Evolutionary conservation across 352 stramenopile genomes (phyloP).

Genomic region (Aphanomyces stellatus): DNA sequence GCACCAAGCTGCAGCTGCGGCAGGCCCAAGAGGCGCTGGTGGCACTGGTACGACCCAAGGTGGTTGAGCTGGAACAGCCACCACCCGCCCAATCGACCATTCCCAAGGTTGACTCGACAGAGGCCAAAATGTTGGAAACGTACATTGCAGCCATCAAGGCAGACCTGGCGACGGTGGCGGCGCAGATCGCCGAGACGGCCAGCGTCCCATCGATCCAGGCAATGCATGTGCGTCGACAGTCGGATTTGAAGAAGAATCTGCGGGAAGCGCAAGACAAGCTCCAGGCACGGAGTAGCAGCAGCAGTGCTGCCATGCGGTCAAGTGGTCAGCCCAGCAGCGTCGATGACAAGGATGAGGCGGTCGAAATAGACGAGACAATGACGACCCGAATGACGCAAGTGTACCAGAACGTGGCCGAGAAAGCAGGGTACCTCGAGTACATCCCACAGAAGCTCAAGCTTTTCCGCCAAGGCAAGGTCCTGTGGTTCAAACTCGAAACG

Average conservation of each 20-base stretch:
- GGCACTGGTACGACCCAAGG: too few species aligned
- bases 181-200: neutral
- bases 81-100: neutral
- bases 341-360: too few species aligned
- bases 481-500: conserved; percentile 12
- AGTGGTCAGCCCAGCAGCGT: too few species aligned
- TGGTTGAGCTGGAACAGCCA: too few species aligned
- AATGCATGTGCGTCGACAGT: conserved; percentile 3
- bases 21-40: conserved; percentile 6
- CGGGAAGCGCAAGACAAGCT: conserved; percentile 10
- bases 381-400: conserved; percentile 12
- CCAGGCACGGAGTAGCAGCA: conserved; percentile 3
- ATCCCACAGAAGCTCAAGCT: conserved; percentile 6
- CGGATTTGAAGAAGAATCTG: conserved; percentile 19
- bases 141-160: conserved; percentile 15
- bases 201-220: neutral
- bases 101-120: neutral
- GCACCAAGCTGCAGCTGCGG: neutral
- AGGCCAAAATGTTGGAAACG: neutral
- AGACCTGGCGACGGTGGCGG: neutral
- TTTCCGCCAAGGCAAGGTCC: conserved; percentile 15
- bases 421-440: conserved; percentile 10
- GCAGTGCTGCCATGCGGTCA: neutral
- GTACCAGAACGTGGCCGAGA: conserved; percentile 13
- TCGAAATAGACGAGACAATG: too few species aligned